Evolutionary conservation across 352 stramenopile genomes (phyloP), one percentile per base, ranked within the genome.

Genomic region (Phytophthora melonis): DNA sequence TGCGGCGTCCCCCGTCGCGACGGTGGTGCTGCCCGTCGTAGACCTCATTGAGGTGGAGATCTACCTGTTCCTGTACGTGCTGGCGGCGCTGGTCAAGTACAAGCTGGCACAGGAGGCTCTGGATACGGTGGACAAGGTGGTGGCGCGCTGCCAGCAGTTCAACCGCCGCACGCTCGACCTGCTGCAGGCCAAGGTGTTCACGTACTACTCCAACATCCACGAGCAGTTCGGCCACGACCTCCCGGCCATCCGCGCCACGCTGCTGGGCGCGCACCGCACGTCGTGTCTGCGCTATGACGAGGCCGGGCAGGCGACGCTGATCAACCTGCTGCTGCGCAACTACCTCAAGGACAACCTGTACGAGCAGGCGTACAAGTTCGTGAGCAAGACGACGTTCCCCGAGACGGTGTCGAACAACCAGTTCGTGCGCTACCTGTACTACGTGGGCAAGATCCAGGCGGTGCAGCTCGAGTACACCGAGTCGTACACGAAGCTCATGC

Each of bases 381-480:
- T 97, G 47, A 93, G 75, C 58, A 97, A 97, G 84, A 95, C 92
- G 21, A 88, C 82, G 36, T 97, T 97, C 63, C 92, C 93, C 0
- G 91, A 98, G 66, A 88, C 82, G 7, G 93, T 97, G 21, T 98
- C 93, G n/a, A 99, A 99, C 88, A 99, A 99, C 81, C 97, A 99
- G 87, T 97, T 99, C 65, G 97, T 98, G 70, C 92, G 98, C 39
- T 99, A 99, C 75, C 76, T 99, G 62, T 99, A 99, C 80, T 99
- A 99, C 77, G 88, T 95, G 16, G 89, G 97, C 68, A 94, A 98
- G 52, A 98, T 99, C 63, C 92, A 99, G 72, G 97, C 98, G 14
- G 83, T 99, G 43, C 92, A 99, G 70, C 89, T 99, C 30, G 97
- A 99, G 84, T 99, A 99, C 84, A 98, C 97, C 5, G 91, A 98